Evolutionary conservation across 1,284 basidiomycete genomes (phyloP).

Genomic region (Ganoderma meredithae): DNA sequence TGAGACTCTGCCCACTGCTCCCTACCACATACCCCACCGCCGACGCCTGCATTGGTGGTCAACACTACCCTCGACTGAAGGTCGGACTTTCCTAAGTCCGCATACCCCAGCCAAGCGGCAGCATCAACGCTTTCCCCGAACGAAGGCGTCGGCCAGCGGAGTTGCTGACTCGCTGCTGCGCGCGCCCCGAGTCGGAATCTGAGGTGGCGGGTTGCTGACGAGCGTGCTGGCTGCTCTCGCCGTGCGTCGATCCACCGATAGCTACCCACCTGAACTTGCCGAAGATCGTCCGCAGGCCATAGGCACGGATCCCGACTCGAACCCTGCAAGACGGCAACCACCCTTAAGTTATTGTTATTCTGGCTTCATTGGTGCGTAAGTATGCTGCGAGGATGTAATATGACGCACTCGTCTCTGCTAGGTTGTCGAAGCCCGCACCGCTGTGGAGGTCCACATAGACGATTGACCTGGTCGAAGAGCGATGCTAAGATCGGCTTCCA

Average conservation of each 20-base stretch:
- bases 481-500: not conserved
- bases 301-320: not conserved
- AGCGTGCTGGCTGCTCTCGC: not conserved
- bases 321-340: not conserved
- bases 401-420: not conserved
- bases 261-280: not conserved
- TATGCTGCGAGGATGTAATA: not conserved
- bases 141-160: not conserved
- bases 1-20: not conserved
- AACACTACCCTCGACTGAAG: not conserved
- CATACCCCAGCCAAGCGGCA: not conserved
- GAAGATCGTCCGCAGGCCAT: not conserved
- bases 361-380: not conserved
- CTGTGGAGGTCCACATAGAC: not conserved
- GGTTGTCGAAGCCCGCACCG: not conserved
- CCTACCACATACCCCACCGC: not conserved
- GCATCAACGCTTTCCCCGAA: not conserved
- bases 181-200: not conserved
- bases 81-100: not conserved
- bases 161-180: not conserved
- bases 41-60: constrained; percentile 2
- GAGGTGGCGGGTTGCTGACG: not conserved
- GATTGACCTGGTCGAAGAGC: not conserved
- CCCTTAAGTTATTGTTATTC: not conserved
- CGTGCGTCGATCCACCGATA: not conserved